phyloP scores from a whole-genome alignment of 2,329 filamentous ascomycete species.

The Ascochyta lentis region DNA sequence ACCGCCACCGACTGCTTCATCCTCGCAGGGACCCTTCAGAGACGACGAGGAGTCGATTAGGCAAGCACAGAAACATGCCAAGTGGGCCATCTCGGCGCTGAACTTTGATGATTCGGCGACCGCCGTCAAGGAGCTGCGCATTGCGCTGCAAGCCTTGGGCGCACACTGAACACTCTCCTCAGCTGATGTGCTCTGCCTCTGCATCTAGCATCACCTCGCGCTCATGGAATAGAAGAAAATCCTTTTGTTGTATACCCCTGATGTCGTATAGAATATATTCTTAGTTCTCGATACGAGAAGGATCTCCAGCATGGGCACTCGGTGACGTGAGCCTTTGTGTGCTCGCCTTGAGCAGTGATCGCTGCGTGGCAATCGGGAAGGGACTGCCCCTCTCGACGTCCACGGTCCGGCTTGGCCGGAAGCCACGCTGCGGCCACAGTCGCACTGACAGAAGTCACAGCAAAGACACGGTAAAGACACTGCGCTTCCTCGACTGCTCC shows the following conservation, averaged over 20 bases:
- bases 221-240: constrained; percentile 2
- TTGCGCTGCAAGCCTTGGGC: constrained; percentile 74
- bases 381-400: constrained; percentile 3
- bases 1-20: constrained; percentile 21
- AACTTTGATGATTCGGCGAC: constrained; percentile 96
- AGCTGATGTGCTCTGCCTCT: not conserved
- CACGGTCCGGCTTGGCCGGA: constrained; percentile 3
- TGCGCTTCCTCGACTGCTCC: constrained; percentile 7
- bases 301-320: constrained; percentile 11
- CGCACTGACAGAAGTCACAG: constrained; percentile 17
- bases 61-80: constrained; percentile 91
- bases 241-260: constrained; percentile 16
- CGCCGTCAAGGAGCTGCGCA: constrained; percentile 81
- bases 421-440: constrained; percentile 1
- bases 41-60: constrained; percentile 74
- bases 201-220: not conserved
- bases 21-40: constrained; percentile 53
- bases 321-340: constrained; percentile 16
- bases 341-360: constrained; percentile 13
- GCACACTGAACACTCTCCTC: constrained; percentile 54
- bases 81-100: constrained; percentile 94
- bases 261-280: constrained; percentile 21
- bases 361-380: constrained; percentile 7
- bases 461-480: constrained; percentile 10
- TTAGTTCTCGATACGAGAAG: constrained; percentile 14